Conservation (phyloP, 2,329 filamentous ascomycete species). For the Aspergillus piperis region DNA sequence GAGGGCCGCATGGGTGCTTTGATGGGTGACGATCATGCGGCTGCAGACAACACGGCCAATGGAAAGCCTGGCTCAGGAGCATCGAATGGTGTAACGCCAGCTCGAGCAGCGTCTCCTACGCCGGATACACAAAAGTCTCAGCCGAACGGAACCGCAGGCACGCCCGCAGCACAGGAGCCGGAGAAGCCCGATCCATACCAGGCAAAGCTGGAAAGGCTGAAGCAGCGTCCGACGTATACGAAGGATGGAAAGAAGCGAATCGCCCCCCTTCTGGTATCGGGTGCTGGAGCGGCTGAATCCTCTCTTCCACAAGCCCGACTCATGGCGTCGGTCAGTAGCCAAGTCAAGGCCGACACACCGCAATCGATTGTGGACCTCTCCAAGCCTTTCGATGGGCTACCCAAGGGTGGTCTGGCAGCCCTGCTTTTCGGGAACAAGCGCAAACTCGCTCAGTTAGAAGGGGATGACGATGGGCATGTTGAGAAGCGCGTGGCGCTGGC, state of each 20-base stretch:
- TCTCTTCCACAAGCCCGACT: slow-evolving; percentile 87
- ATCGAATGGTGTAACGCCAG: slow-evolving; percentile 50
- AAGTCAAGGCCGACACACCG: slow-evolving; percentile 68
- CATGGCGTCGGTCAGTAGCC: slow-evolving; percentile 71
- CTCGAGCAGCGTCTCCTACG: slow-evolving; percentile 34
- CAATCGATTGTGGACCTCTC: slow-evolving; percentile 85
- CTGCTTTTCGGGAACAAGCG: slow-evolving; percentile 92
- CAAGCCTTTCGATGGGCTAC: slow-evolving; percentile 89
- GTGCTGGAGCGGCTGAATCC: slow-evolving; percentile 81
- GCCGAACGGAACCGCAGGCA: slow-evolving; percentile 38
- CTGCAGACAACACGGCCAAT: slow-evolving; percentile 56
- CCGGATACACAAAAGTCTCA: slow-evolving; percentile 37
- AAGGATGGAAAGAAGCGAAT: slow-evolving; percentile 98
- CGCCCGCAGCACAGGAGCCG: slow-evolving; percentile 35
- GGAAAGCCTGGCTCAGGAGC: slow-evolving; percentile 40
- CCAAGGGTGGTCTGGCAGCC: slow-evolving; percentile 81
- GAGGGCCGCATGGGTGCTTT: slow-evolving; percentile 97
- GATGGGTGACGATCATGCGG: slow-evolving; percentile 77
- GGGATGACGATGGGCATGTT: slow-evolving; percentile 68
- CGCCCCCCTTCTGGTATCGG: slow-evolving; percentile 85
- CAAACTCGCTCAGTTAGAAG: slow-evolving; percentile 72
- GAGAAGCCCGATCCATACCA: slow-evolving; percentile 56
- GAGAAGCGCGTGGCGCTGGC: slow-evolving; percentile 62
- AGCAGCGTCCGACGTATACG: slow-evolving; percentile 88
- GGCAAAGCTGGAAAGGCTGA: slow-evolving; percentile 68